A percentile compares a stretch with the other conserved stretches of the same genome.
phyloP scores from a whole-genome alignment of 148 eudicot species.

The Cornus suecica region DNA sequence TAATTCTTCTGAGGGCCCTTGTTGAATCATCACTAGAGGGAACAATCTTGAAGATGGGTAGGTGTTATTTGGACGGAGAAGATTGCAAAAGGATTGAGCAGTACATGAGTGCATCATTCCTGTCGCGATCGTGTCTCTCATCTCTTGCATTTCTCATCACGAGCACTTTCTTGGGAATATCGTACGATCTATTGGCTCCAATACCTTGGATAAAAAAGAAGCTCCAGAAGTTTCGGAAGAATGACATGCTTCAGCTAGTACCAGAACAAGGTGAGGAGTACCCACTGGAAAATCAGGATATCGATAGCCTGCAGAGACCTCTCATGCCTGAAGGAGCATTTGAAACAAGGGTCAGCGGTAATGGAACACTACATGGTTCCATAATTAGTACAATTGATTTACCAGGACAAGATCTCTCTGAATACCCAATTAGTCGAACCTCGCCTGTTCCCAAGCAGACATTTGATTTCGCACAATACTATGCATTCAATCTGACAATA shows the following conservation, averaged over 20 bases:
- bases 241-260: slow-evolving; percentile 94
- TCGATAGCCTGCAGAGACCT: slow-evolving; percentile 60
- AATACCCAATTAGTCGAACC: slow-evolving; percentile 79
- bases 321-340: slow-evolving; percentile 60
- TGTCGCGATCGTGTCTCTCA: slow-evolving; percentile 85
- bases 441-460: slow-evolving; percentile 87
- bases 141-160: slow-evolving; percentile 90
- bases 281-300: slow-evolving; percentile 50
- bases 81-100: slow-evolving; percentile 91
- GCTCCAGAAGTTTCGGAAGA: slow-evolving; percentile 71
- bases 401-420: slow-evolving; percentile 73
- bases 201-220: slow-evolving; percentile 91
- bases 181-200: slow-evolving; percentile 85
- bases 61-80: slow-evolving; percentile 96
- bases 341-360: slow-evolving; percentile 26
- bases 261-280: slow-evolving; percentile 78
- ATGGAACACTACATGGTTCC: slow-evolving; percentile 24
- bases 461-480: slow-evolving; percentile 94
- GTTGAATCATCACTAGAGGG: slow-evolving; percentile 90
- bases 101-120: slow-evolving; percentile 83
- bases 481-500: slow-evolving; percentile 93
- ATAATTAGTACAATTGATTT: slow-evolving; percentile 48
- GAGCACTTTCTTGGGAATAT: slow-evolving; percentile 92
- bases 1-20: slow-evolving; percentile 77
- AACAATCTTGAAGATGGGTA: slow-evolving; percentile 77